A percentile compares a stretch with the other conserved stretches of the same genome.
phyloP scores from a whole-genome alignment of 495 filamentous ascomycete genomes.

The Chaetomidium leptoderma region DNA sequence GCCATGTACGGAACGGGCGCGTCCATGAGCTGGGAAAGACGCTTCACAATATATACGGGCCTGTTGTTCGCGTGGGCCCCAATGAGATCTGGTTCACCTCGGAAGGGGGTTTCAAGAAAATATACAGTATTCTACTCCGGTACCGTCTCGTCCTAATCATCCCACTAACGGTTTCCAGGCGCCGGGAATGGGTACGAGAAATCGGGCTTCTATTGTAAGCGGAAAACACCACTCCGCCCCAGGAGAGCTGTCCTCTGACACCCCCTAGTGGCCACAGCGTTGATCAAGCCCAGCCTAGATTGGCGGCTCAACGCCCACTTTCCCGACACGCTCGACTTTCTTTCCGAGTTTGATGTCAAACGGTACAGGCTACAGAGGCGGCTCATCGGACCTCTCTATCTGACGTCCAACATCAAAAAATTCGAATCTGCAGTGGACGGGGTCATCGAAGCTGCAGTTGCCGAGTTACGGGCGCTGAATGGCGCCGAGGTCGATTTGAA shows the following conservation, averaged over 20 bases:
- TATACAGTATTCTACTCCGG: slow-evolving; percentile 37
- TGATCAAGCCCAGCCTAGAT: slow-evolving; percentile 27
- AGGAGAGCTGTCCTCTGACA: not conserved
- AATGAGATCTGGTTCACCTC: slow-evolving; percentile 51
- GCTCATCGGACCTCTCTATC: slow-evolving; percentile 38
- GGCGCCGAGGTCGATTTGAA: slow-evolving; percentile 36
- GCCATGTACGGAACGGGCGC: slow-evolving; percentile 29
- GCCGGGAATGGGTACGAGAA: slow-evolving; percentile 34
- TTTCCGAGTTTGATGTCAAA: slow-evolving; percentile 35
- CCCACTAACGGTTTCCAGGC: slow-evolving; percentile 17
- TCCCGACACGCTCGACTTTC: slow-evolving; percentile 35
- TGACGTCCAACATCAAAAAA: slow-evolving; percentile 33
- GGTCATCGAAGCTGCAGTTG: slow-evolving; percentile 28
- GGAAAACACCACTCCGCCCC: not conserved
- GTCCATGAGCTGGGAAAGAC: slow-evolving; percentile 29
- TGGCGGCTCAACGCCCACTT: slow-evolving; percentile 21
- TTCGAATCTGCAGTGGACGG: slow-evolving; percentile 34
- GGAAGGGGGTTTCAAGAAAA: slow-evolving; percentile 33
- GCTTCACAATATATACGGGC: slow-evolving; percentile 51
- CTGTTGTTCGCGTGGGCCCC: slow-evolving; percentile 54
- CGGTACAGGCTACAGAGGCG: slow-evolving; percentile 41
- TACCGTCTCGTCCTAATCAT: not conserved
- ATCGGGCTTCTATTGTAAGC: slow-evolving; percentile 38
- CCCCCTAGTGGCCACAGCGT: slow-evolving; percentile 27
- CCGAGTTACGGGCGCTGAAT: slow-evolving; percentile 21